phyloP scores from a whole-genome alignment of 2,329 filamentous ascomycete genomes.

The Phaeosphaeriaceae sp. region DNA sequence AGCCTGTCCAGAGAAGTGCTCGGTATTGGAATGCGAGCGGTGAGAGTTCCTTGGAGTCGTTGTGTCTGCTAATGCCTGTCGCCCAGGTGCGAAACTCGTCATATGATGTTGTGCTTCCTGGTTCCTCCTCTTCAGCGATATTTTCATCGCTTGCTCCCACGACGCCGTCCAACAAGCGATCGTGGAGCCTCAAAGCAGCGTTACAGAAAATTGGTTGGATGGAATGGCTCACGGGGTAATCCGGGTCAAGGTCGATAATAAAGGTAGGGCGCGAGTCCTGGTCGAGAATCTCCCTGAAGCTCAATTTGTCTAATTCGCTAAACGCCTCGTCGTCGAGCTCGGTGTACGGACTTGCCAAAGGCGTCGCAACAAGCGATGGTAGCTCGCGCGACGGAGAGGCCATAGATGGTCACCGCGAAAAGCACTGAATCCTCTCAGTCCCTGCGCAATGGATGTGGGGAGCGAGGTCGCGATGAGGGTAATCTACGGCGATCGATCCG shows the following conservation, averaged over 20 bases:
- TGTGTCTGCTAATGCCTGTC: constrained; percentile 51
- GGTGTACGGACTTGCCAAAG: constrained; percentile 1
- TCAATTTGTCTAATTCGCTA: constrained; percentile 29
- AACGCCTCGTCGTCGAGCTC: constrained; percentile 24
- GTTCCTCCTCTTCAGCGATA: not conserved
- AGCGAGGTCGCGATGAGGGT: not conserved
- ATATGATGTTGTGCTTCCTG: constrained; percentile 29
- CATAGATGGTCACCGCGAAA: constrained; percentile 5
- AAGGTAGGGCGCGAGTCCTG: constrained; percentile 42
- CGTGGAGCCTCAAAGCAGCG: constrained; percentile 35
- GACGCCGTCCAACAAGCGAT: constrained; percentile 35
- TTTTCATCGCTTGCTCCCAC: constrained; percentile 13
- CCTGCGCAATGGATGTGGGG: not conserved
- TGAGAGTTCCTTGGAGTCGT: constrained; percentile 56
- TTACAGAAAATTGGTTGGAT: constrained; percentile 43
- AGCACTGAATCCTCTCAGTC: not conserved
- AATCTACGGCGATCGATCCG: not conserved
- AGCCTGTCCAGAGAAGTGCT: constrained; percentile 40
- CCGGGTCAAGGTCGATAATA: constrained; percentile 39
- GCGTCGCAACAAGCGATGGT: constrained; percentile 5
- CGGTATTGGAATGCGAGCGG: constrained; percentile 50
- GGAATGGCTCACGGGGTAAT: constrained; percentile 22
- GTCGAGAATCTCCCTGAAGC: constrained; percentile 38
- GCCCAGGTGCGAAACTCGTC: constrained; percentile 52
- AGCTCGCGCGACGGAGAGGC: constrained; percentile 5